Conservation (phyloP, 2,329 filamentous ascomycete genomes). For the Lachnellula suecica region DNA sequence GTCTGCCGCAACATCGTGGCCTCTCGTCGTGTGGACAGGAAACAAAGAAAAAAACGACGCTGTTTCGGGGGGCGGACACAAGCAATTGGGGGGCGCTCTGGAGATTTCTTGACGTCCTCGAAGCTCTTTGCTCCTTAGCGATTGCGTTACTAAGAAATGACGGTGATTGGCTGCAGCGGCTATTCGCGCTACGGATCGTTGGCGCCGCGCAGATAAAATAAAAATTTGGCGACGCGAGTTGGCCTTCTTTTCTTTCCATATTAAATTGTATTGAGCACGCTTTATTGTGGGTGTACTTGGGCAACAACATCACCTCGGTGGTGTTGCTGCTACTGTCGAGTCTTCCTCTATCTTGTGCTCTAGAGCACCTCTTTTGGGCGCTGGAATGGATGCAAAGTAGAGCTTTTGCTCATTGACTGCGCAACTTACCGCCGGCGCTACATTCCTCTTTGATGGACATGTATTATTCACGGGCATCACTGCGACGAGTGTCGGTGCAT, state of each 20-base stretch:
- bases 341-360: conserved; percentile 74
- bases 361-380: conserved; percentile 54
- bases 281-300: conserved; percentile 73
- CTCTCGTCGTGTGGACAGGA: conserved; percentile 52
- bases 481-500: not conserved
- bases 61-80: conserved; percentile 18
- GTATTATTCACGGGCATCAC: not conserved
- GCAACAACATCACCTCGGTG: conserved; percentile 39
- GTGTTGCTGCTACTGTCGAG: conserved; percentile 52
- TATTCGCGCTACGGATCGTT: no score
- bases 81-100: conserved; percentile 20
- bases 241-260: conserved; percentile 38
- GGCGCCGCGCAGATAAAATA: conserved; percentile 15
- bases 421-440: conserved; percentile 74
- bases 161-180: conserved; percentile 24
- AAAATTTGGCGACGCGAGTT: conserved; percentile 20
- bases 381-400: conserved; percentile 74
- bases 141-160: conserved; percentile 22
- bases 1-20: conserved; percentile 68
- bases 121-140: conserved; percentile 11
- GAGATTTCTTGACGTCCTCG: conserved; percentile 14
- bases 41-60: conserved; percentile 31
- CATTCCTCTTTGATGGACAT: conserved; percentile 42
- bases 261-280: conserved; percentile 62
- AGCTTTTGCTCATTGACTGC: conserved; percentile 43